A percentile compares a stretch with the other conserved stretches of the same genome.
phyloP scores from a whole-genome alignment of 331 rosid species.

The Rosa hybrid region DNA sequence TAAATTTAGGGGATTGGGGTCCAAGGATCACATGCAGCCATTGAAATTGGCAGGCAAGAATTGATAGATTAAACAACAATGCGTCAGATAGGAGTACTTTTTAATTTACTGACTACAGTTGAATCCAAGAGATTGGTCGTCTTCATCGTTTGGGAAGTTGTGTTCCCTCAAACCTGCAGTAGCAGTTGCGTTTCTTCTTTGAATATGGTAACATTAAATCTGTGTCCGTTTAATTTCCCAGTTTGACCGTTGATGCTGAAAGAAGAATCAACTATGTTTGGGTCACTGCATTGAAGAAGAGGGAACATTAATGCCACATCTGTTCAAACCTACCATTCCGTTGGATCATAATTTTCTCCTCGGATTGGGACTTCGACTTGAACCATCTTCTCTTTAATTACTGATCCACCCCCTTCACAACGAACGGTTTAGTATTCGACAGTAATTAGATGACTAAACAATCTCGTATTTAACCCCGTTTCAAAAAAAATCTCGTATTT shows the following conservation, averaged over 20 bases:
- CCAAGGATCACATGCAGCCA: background rate
- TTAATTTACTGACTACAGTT: background rate
- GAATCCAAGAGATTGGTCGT: constrained; percentile 6
- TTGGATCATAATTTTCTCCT: background rate
- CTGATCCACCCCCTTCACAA: too few relatives aligned
- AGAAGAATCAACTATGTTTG: background rate
- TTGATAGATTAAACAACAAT: background rate
- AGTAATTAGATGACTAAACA: too few relatives aligned
- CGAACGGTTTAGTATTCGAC: too few relatives aligned
- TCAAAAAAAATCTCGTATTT: too few relatives aligned
- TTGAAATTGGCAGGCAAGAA: background rate
- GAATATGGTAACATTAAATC: background rate
- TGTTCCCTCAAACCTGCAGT: background rate
- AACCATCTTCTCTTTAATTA: too few relatives aligned
- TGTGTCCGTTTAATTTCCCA: background rate
- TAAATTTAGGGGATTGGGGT: background rate
- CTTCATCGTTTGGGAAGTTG: constrained; percentile 10
- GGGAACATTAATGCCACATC: background rate
- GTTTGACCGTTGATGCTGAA: background rate
- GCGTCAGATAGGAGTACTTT: background rate
- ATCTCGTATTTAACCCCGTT: too few relatives aligned
- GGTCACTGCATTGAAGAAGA: background rate
- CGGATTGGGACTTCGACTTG: too few relatives aligned
- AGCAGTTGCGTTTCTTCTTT: background rate
- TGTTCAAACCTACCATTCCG: background rate